Base-by-base conservation (phyloP, 495 filamentous ascomycete genomes). In the Hypoxylon lenormandii region DNA sequence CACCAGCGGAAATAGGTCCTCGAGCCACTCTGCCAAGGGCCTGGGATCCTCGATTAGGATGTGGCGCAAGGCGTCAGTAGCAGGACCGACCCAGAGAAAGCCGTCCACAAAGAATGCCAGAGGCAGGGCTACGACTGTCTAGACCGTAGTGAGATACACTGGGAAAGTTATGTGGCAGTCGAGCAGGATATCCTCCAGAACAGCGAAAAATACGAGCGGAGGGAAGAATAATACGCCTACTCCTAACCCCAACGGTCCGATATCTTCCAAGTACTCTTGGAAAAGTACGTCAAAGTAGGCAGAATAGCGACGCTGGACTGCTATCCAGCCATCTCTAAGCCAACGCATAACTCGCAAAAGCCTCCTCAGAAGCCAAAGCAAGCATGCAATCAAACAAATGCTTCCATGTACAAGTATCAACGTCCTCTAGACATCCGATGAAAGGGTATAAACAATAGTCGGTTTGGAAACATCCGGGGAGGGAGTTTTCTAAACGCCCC, bases 401-500 rank as follows among this genome's bases (percentile, higher is more conserved):
- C 16, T 45, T 19, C 40, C 2, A 12, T 38, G 19, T 45, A 26
- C 21, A 18, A 49, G 19, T 22, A 50, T 13, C 11, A 8, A 21
- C 26, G 42, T 28, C 54, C 38, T 55, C 49, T 45, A 46, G 36
- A 64, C 26, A 13, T 37, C 54, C 22, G 50, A 26, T 13, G 18
- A 63, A 40, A 59, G 40, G 21, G 40, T 58, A 43, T 4, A 28
- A 51, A 28, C 10, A 33, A 26, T 54, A 12, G 16, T 45, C 23
- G 59, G 36, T 18, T 59, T 22, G 23, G 0, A 48, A 1, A 5
- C 37, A 23, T 30, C 33, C 38, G 11, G 36, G 38, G 12, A 38
- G 5, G 4, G 49, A 58, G 56, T 42, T 46, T 18, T 67, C 66
- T 82, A 87, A 52, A 87, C 85, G 51, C 85, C 85, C 70, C 92